Evolutionary conservation across 2,329 filamentous ascomycete species (phyloP).

Genomic region (Penicillium brevicompactum): DNA sequence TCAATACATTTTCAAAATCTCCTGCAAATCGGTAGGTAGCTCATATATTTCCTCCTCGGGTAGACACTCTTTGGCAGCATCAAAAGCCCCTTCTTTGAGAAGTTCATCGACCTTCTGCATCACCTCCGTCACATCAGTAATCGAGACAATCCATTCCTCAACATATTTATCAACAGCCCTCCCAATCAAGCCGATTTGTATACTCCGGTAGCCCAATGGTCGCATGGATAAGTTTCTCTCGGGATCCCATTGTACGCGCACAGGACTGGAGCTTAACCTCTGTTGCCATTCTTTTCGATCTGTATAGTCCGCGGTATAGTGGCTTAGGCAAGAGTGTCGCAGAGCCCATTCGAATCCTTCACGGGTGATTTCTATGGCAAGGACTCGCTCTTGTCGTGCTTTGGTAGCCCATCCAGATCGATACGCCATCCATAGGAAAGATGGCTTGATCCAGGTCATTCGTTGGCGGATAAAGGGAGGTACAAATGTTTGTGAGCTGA

Average conservation of each 20-base stretch:
- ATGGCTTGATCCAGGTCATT: constrained; percentile 69
- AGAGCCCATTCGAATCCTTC: constrained; percentile 54
- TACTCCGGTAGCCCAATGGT: constrained; percentile 55
- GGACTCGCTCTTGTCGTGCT: constrained; percentile 55
- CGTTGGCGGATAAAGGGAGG: constrained; percentile 55
- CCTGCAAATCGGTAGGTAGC: constrained; percentile 13
- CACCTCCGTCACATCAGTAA: constrained; percentile 61
- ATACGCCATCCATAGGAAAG: constrained; percentile 67
- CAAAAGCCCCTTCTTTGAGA: constrained; percentile 46
- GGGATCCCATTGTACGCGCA: constrained; percentile 67
- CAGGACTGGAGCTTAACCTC: constrained; percentile 28
- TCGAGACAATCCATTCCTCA: constrained; percentile 55
- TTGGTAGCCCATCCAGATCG: constrained; percentile 63
- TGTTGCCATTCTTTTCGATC: constrained; percentile 22
- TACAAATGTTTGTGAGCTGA: constrained; percentile 54
- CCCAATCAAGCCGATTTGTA: constrained; percentile 63
- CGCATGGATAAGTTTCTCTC: constrained; percentile 54
- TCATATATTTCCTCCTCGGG: constrained; percentile 16
- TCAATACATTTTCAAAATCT: constrained; percentile 12
- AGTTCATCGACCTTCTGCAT: constrained; percentile 53
- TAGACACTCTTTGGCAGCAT: constrained; percentile 22
- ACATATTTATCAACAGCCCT: constrained; percentile 51
- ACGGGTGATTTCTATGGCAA: constrained; percentile 60
- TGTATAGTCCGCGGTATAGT: constrained; percentile 13
- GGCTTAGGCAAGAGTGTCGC: constrained; percentile 33